These are phyloP conservation scores for Globisporangium radiosum DNA, from an alignment of 352 stramenopile genomes.

Conservation along the genomic window DNA sequence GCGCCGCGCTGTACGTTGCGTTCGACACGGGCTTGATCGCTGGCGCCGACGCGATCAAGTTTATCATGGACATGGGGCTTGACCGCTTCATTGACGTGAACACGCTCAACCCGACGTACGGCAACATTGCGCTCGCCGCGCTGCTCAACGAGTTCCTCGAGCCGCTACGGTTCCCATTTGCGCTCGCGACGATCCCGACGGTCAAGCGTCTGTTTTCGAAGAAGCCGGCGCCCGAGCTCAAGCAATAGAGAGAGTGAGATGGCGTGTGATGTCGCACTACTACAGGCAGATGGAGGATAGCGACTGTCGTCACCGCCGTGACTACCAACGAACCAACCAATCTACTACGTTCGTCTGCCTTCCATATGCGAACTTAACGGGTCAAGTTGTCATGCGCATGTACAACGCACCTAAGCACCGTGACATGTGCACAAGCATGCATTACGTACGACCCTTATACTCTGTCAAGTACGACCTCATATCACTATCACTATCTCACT, in stretches of 20 bases:
- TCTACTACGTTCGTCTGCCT: no score
- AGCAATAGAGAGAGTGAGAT: background rate
- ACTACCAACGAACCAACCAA: no score
- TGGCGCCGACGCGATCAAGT: conserved; percentile 75
- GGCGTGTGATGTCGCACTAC: background rate
- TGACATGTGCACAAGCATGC: no score
- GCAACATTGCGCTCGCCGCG: conserved; percentile 81
- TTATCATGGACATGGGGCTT: conserved; percentile 74
- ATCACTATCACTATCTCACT: background rate
- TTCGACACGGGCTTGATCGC: conserved; percentile 66
- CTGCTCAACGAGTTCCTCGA: conserved; percentile 85
- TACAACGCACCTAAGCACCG: no score
- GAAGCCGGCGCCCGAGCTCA: conserved; percentile 15
- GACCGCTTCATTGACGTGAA: conserved; percentile 72
- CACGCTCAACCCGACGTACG: conserved; percentile 76
- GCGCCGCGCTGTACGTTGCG: conserved; percentile 70
- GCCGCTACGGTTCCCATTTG: conserved; percentile 81
- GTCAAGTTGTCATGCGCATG: no score
- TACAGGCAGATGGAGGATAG: no score
- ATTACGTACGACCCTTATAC: no score
- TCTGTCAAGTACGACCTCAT: background rate
- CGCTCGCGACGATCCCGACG: conserved; percentile 72
- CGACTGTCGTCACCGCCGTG: no score
- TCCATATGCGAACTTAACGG: no score
- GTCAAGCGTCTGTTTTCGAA: conserved; percentile 66